A percentile compares a stretch with the other conserved stretches of the same genome.
These are phyloP conservation scores for Rhododendron ferrugineum DNA, from an alignment of 148 eudicot genomes.

Conservation along the genomic window DNA sequence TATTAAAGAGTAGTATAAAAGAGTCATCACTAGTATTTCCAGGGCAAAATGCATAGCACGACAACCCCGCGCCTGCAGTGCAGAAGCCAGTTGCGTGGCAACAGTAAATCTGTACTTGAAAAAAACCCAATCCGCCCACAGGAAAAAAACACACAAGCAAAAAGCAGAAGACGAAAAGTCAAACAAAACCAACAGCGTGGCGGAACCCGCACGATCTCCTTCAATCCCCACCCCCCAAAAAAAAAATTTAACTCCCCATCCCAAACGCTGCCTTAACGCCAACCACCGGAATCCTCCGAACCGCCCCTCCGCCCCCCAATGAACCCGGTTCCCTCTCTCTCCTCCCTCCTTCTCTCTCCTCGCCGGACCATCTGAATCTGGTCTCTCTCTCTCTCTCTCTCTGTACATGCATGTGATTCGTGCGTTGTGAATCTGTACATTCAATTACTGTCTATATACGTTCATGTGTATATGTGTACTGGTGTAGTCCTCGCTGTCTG, in stretches of 20 bases:
- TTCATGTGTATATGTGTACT: not conserved
- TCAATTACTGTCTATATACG: not conserved
- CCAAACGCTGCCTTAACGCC: conserved; percentile 17
- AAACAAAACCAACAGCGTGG: not conserved
- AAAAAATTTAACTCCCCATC: not conserved
- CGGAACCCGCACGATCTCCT: not conserved
- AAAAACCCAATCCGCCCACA: not conserved
- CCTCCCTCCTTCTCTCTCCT: conserved; percentile 5
- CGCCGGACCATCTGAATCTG: conserved; percentile 8
- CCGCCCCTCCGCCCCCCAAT: not conserved
- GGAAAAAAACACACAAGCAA: no score
- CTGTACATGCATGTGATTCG: not conserved
- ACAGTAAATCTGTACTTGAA: not conserved
- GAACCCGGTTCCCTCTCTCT: conserved; percentile 6
- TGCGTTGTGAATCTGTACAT: not conserved
- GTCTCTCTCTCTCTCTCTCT: conserved; percentile 9
- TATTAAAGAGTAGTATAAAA: no score
- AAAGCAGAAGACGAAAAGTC: not conserved
- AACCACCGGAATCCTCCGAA: not conserved
- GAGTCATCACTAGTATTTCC: no score
- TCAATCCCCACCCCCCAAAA: not conserved
- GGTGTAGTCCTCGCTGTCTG: not conserved
- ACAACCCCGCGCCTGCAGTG: no score
- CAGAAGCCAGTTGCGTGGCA: no score
- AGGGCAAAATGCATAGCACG: no score